Evolutionary conservation across 495 filamentous ascomycete genomes (phyloP).

Genomic region (Xylaria curta): DNA sequence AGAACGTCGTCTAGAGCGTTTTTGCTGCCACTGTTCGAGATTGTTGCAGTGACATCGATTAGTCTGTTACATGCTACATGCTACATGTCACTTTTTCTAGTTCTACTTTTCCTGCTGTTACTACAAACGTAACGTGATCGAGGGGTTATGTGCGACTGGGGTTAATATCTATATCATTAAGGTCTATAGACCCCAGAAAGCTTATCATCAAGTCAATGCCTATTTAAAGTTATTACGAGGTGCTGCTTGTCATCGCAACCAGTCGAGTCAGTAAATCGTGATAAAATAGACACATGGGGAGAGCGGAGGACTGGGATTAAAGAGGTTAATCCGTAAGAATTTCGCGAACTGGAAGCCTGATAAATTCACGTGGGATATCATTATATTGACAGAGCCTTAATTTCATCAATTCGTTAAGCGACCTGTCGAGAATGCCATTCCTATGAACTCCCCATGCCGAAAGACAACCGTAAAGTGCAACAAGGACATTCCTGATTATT

Average conservation of each 20-base stretch:
- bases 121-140: background rate
- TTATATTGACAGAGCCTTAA: slow-evolving; percentile 41
- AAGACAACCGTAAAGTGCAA: slow-evolving; percentile 41
- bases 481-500: slow-evolving; percentile 26
- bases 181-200: background rate
- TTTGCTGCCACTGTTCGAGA: too few species aligned
- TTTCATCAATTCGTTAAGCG: slow-evolving; percentile 43
- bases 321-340: background rate
- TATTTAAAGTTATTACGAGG: background rate
- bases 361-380: slow-evolving; percentile 27
- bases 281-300: background rate
- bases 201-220: background rate
- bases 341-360: background rate
- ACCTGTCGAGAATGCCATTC: slow-evolving; percentile 41
- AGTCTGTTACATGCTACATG: too few species aligned
- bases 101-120: too few species aligned
- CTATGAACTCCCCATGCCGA: slow-evolving; percentile 43
- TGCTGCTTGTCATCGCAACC: background rate
- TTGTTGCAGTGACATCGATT: too few species aligned
- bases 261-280: background rate
- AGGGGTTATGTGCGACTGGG: background rate
- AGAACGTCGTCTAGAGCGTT: too few species aligned
- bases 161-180: background rate
- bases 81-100: too few species aligned
- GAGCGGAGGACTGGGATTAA: background rate